Conservation (phyloP, 2,329 filamentous ascomycete species). For the Cercospora sp. region DNA sequence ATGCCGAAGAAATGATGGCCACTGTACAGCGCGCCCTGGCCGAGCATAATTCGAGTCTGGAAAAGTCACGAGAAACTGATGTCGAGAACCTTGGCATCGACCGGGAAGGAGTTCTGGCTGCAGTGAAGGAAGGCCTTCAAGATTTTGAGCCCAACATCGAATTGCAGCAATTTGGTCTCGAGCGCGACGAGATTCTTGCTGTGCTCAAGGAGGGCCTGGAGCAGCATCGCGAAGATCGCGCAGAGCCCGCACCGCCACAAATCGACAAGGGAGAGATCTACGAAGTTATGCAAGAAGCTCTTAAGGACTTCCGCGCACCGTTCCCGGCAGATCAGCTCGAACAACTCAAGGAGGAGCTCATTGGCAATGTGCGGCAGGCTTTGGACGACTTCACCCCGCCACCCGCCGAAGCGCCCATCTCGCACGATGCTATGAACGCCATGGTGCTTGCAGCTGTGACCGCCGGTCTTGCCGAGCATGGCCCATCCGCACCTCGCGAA, state of each 20-base stretch:
- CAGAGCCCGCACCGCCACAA: conserved; percentile 53
- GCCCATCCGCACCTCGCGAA: conserved; percentile 43
- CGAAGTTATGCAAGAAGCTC: conserved; percentile 78
- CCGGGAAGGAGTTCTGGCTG: conserved; percentile 77
- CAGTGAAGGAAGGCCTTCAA: conserved; percentile 88
- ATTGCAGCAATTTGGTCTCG: conserved; percentile 83
- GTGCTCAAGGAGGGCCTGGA: conserved; percentile 84
- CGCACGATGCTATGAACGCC: conserved; percentile 54
- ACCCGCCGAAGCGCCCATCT: conserved; percentile 41
- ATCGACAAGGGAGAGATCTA: conserved; percentile 83
- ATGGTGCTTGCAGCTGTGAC: conserved; percentile 60
- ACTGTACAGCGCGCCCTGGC: conserved; percentile 74
- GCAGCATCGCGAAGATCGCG: conserved; percentile 61
- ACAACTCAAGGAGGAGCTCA: conserved; percentile 78
- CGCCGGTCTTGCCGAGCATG: conserved; percentile 56
- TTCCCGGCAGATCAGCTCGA: conserved; percentile 63
- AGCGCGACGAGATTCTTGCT: conserved; percentile 83
- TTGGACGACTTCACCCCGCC: conserved; percentile 74
- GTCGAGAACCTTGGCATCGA: conserved; percentile 40
- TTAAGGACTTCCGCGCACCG: conserved; percentile 75
- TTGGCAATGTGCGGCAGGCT: conserved; percentile 80
- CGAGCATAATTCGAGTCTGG: conserved; percentile 58
- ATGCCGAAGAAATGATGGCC: conserved; percentile 79
- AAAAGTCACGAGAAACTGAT: conserved; percentile 27
- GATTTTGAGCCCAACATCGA: conserved; percentile 92